Percentiles rank a stretch among this genome's conserved stretches.
Conservation (phyloP, 1,139 yeast species). For the Candida sojae region DNA sequence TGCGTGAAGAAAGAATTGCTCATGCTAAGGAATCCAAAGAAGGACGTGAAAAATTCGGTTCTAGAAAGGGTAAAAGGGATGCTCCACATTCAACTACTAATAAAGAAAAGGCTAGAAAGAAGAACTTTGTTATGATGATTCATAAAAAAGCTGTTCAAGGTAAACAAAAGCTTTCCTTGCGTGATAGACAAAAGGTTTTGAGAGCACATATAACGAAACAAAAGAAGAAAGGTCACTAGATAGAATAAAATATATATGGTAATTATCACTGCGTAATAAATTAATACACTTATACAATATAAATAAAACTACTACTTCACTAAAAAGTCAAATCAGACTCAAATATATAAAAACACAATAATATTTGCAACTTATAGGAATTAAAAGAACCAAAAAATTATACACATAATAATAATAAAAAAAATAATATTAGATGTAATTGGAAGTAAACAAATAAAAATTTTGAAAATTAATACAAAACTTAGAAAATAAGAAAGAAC, state of each 20-base stretch:
- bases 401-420: neutral
- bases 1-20: slow-evolving; percentile 87
- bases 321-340: neutral
- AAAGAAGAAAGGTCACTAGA: slow-evolving; percentile 73
- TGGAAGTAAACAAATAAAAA: neutral
- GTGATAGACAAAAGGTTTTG: slow-evolving; percentile 86
- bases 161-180: slow-evolving; percentile 81
- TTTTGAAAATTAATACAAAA: slow-evolving; percentile 5
- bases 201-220: slow-evolving; percentile 86
- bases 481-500: neutral
- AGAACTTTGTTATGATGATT: slow-evolving; percentile 98
- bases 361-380: neutral
- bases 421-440: neutral
- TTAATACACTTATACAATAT: slow-evolving; percentile 1
- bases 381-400: neutral
- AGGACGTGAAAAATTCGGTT: slow-evolving; percentile 87
- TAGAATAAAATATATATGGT: slow-evolving; percentile 1
- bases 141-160: slow-evolving; percentile 95
- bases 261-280: neutral
- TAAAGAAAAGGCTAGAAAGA: slow-evolving; percentile 94
- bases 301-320: neutral
- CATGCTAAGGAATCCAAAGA: slow-evolving; percentile 88
- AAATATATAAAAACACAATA: neutral
- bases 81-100: slow-evolving; percentile 87
- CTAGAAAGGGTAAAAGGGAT: slow-evolving; percentile 81